A percentile compares a stretch with the other conserved stretches of the same genome.
phyloP scores from a whole-genome alignment of 192 early-diverging fungal species.

The Linnemannia elongata region DNA sequence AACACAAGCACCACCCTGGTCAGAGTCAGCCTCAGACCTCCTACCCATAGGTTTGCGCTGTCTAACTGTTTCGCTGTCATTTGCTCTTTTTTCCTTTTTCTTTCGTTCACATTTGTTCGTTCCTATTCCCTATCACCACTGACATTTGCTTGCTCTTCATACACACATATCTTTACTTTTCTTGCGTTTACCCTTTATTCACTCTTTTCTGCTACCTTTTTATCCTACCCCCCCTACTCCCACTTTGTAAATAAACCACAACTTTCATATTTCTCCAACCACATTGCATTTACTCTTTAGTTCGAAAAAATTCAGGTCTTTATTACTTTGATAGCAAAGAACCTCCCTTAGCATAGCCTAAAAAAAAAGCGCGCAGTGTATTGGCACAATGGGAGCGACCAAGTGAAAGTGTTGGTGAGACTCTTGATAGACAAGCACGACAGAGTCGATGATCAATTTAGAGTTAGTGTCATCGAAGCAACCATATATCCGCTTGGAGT shows the following conservation, averaged over 20 bases:
- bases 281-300: background rate
- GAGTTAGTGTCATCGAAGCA: too few species aligned
- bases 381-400: background rate
- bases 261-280: background rate
- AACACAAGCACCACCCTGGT: slow-evolving; percentile 16
- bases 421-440: too few species aligned
- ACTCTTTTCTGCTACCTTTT: too few species aligned
- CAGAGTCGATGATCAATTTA: too few species aligned
- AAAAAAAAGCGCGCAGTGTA: too few species aligned
- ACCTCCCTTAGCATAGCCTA: too few species aligned
- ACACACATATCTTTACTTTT: background rate
- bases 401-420: too few species aligned
- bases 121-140: background rate
- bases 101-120: background rate
- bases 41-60: background rate
- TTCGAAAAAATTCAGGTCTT: too few species aligned
- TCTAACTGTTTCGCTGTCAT: background rate
- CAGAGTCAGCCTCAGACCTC: slow-evolving; percentile 9
- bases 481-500: too few species aligned
- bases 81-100: background rate
- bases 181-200: background rate
- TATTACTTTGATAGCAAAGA: too few species aligned
- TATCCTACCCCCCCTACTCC: background rate
- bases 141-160: too few species aligned
- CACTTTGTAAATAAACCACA: background rate